Conservation (phyloP, 2,329 filamentous ascomycete genomes). For the Zymoseptoria tritici region DNA sequence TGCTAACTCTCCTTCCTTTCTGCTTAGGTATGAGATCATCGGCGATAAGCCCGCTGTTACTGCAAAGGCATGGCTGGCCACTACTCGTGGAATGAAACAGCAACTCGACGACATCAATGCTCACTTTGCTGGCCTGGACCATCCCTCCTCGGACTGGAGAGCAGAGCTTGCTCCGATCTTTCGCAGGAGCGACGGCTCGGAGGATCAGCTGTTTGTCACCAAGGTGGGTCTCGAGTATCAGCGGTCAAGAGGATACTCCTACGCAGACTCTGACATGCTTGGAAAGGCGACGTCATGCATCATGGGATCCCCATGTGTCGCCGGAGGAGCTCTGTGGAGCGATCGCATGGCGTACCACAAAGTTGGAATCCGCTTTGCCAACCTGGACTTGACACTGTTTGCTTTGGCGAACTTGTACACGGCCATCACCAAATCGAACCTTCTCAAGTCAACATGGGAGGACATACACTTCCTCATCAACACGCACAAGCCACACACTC, state of each 20-base stretch:
- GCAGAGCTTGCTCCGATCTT: background rate
- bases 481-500: background rate
- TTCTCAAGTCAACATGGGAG: background rate
- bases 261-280: background rate
- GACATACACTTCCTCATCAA: background rate
- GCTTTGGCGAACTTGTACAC: conserved; percentile 1
- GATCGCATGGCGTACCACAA: background rate
- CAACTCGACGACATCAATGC: background rate
- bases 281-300: background rate
- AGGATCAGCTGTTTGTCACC: background rate
- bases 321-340: background rate
- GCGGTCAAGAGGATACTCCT: background rate
- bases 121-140: background rate
- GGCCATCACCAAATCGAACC: background rate
- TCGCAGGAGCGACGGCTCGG: background rate
- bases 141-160: background rate
- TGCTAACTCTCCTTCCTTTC: background rate
- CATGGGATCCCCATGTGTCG: background rate
- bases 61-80: background rate
- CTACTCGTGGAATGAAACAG: background rate
- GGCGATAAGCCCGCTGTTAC: background rate
- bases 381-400: background rate
- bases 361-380: background rate
- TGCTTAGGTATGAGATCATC: background rate
- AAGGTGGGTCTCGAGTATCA: background rate